A percentile compares a stretch with the other conserved stretches of the same genome.
These are phyloP conservation scores for Priceomyces melissophilus DNA, from an alignment of 805 yeast genomes.

Conservation along the genomic window DNA sequence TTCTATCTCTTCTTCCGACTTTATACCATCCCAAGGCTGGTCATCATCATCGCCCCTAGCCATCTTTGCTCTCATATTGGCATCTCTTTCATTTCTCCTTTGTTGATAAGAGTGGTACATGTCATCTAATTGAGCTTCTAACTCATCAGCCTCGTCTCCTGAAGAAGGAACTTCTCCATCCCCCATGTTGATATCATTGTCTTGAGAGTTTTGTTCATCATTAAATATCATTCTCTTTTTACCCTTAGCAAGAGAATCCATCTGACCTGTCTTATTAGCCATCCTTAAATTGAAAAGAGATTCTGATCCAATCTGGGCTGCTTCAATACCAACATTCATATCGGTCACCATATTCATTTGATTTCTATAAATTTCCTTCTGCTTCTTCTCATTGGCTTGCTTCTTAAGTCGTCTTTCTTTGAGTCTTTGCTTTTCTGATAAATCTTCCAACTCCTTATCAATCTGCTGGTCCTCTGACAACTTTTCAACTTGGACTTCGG, in stretches of 20 bases:
- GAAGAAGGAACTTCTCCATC: constrained; percentile 41
- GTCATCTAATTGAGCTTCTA: constrained; percentile 78
- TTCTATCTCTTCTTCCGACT: constrained; percentile 39
- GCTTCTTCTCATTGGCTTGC: constrained; percentile 75
- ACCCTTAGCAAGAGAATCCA: constrained; percentile 72
- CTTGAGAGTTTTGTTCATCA: constrained; percentile 51
- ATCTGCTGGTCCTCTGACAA: constrained; percentile 86
- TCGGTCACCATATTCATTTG: constrained; percentile 96
- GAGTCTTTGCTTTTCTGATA: constrained; percentile 67
- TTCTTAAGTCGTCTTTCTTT: constrained; percentile 78
- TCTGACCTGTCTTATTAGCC: constrained; percentile 86
- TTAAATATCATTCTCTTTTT: constrained; percentile 62
- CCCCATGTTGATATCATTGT: constrained; percentile 55
- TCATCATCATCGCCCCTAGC: constrained; percentile 76
- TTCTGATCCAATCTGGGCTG: constrained; percentile 74
- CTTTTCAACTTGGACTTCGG: constrained; percentile 61
- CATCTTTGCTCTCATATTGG: constrained; percentile 63
- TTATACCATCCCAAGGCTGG: constrained; percentile 75
- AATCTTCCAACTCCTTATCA: constrained; percentile 75
- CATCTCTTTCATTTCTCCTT: constrained; percentile 63
- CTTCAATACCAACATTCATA: constrained; percentile 89
- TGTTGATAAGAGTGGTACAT: constrained; percentile 77
- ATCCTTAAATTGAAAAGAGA: constrained; percentile 75
- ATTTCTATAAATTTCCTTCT: constrained; percentile 84
- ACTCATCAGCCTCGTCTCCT: constrained; percentile 51